These are phyloP conservation scores for Microsporum audouinii DNA, from an alignment of 2,329 filamentous ascomycete species.

Conservation along the genomic window DNA sequence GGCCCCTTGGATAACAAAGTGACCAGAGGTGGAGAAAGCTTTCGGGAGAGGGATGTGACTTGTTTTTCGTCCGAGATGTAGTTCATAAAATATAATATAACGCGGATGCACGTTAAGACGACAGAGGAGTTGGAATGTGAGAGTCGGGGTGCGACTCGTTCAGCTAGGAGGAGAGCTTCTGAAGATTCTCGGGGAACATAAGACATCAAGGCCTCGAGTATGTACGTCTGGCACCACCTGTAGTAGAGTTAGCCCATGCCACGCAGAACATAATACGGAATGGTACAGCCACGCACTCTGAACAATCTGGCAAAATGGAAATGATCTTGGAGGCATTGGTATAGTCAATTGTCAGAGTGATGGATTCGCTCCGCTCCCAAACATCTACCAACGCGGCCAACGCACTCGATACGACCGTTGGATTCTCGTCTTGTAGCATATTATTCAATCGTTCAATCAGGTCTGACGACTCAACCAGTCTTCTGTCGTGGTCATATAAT, in stretches of 20 bases:
- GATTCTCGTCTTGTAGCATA: slow-evolving; percentile 89
- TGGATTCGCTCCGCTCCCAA: slow-evolving; percentile 94
- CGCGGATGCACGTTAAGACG: slow-evolving; percentile 87
- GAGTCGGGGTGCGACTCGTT: slow-evolving; percentile 86
- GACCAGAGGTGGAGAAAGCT: slow-evolving; percentile 87
- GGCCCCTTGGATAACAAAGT: slow-evolving; percentile 91
- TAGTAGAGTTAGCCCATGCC: not conserved
- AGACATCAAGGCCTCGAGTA: slow-evolving; percentile 92
- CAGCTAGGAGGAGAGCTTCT: slow-evolving; percentile 79
- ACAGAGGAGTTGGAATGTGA: slow-evolving; percentile 96
- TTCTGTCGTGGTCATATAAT: slow-evolving; percentile 89
- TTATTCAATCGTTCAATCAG: slow-evolving; percentile 83
- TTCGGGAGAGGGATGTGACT: slow-evolving; percentile 74
- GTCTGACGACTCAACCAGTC: slow-evolving; percentile 80
- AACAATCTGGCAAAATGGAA: slow-evolving; percentile 89
- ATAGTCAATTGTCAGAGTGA: slow-evolving; percentile 97
- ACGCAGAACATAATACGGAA: not conserved
- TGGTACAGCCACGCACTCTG: slow-evolving; percentile 55
- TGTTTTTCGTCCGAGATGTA: slow-evolving; percentile 90
- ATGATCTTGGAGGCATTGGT: slow-evolving; percentile 96
- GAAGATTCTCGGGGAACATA: slow-evolving; percentile 86
- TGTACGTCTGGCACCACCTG: slow-evolving; percentile 98
- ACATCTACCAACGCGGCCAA: slow-evolving; percentile 90
- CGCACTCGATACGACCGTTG: slow-evolving; percentile 91
- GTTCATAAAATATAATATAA: slow-evolving; percentile 96